phyloP scores from a whole-genome alignment of 169 alveolate genomes.

The Theileria luwenshuni region DNA sequence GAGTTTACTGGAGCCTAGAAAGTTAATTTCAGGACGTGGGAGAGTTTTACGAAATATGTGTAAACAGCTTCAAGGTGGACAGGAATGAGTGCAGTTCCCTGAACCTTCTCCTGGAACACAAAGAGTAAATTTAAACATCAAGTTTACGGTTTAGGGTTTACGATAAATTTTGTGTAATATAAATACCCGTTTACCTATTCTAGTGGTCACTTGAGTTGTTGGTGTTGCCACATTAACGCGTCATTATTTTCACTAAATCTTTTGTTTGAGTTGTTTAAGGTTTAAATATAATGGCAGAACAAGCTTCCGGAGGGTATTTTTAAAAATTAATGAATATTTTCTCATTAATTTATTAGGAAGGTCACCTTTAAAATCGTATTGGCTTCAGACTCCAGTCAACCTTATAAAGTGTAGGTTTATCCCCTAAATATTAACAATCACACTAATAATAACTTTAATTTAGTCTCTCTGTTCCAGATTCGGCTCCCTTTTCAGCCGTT shows the following conservation, averaged over 20 bases:
- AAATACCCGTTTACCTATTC: not conserved
- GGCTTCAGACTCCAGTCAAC: conserved; percentile 70
- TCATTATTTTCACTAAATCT: not conserved
- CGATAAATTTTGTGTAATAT: not conserved
- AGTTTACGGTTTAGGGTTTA: too few relatives aligned
- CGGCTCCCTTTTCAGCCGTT: conserved; percentile 89
- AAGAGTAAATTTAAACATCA: not conserved
- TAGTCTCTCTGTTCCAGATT: conserved; percentile 84
- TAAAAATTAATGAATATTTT: not conserved
- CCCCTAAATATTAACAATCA: not conserved
- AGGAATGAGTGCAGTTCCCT: conserved; percentile 11
- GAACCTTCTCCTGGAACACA: conserved; percentile 5
- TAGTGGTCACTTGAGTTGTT: not conserved
- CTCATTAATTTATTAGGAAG: conserved; percentile 26
- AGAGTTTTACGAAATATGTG: conserved; percentile 43
- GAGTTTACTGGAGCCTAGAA: not conserved
- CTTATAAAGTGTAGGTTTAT: conserved; percentile 62
- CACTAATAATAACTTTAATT: not conserved
- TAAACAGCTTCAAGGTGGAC: conserved; percentile 15
- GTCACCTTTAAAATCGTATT: conserved; percentile 68
- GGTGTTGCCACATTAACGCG: not conserved
- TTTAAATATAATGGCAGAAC: conserved; percentile 31
- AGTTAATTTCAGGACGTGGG: conserved; percentile 20
- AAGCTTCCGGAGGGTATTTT: conserved; percentile 52
- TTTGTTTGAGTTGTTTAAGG: not conserved